These are phyloP conservation scores for Sicyos edulis DNA, from an alignment of 306 rosid genomes.

Conservation along the genomic window DNA sequence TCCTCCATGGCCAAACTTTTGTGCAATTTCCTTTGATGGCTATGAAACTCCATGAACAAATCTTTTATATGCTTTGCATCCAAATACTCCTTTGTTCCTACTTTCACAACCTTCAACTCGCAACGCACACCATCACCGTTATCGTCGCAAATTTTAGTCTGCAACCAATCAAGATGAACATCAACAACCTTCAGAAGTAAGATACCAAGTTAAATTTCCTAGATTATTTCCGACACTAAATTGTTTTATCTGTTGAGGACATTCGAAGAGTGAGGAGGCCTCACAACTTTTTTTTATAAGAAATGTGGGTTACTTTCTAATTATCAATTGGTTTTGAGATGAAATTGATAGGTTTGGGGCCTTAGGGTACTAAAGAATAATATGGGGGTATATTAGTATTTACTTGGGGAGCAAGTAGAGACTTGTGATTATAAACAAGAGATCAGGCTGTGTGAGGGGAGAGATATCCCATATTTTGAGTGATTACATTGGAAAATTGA, in stretches of 20 bases:
- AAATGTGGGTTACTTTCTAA: too few species aligned
- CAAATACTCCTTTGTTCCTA: constrained; percentile 40
- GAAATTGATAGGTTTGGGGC: too few species aligned
- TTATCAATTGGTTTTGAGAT: too few species aligned
- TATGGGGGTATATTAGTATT: too few species aligned
- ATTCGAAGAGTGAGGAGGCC: neutral
- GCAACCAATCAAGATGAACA: constrained; percentile 16
- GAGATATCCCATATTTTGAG: too few species aligned
- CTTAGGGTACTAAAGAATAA: too few species aligned
- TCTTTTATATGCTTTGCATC: constrained; percentile 35
- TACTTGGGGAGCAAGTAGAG: too few species aligned
- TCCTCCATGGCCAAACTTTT: constrained; percentile 45
- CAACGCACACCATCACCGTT: constrained; percentile 10
- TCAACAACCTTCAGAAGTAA: neutral
- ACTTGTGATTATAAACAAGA: too few species aligned
- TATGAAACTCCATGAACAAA: constrained; percentile 38
- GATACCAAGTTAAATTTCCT: neutral
- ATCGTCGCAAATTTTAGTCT: constrained; percentile 23
- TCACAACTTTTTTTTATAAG: neutral
- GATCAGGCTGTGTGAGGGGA: too few species aligned
- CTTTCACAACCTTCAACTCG: constrained; percentile 37
- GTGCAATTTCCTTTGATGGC: constrained; percentile 39
- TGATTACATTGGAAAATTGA: too few species aligned
- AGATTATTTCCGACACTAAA: neutral
- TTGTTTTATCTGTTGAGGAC: neutral